phyloP scores from a whole-genome alignment of 257 asterid species.

The Capsicum rhomboideum region DNA sequence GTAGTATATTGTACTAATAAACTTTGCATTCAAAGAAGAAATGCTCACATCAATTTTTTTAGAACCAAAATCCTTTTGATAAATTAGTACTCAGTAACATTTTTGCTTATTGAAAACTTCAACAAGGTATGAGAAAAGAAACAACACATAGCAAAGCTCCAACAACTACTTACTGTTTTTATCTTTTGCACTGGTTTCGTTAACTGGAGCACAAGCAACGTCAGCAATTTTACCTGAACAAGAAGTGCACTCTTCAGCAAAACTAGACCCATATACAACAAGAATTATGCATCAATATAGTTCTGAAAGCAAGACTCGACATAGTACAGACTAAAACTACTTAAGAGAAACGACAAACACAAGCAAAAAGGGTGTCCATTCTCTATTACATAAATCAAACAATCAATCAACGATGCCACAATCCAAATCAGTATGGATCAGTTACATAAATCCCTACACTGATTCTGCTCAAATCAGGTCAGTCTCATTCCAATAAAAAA shows the following conservation, averaged over 20 bases:
- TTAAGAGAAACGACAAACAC: not conserved
- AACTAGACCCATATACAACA: not conserved
- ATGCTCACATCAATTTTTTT: not conserved
- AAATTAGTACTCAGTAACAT: not conserved
- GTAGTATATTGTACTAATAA: not conserved
- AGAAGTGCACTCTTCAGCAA: not conserved
- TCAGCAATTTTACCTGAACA: constrained; percentile 41
- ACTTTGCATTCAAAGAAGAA: not conserved
- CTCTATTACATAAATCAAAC: not conserved
- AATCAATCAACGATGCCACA: not conserved
- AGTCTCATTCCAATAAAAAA: no score
- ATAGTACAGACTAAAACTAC: not conserved
- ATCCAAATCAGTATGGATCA: no score
- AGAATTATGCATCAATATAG: not conserved
- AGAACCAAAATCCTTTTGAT: not conserved
- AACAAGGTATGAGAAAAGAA: not conserved
- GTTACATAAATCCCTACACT: no score
- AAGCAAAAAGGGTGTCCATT: not conserved
- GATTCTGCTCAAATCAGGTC: no score
- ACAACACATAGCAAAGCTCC: not conserved
- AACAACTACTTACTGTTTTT: constrained; percentile 42
- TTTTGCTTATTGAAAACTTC: not conserved
- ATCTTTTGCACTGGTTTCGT: constrained; percentile 29
- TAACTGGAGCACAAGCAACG: constrained; percentile 24
- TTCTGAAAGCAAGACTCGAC: not conserved